Conservation (phyloP, 140 eudicot genomes). For the Stevia rebaudiana region DNA sequence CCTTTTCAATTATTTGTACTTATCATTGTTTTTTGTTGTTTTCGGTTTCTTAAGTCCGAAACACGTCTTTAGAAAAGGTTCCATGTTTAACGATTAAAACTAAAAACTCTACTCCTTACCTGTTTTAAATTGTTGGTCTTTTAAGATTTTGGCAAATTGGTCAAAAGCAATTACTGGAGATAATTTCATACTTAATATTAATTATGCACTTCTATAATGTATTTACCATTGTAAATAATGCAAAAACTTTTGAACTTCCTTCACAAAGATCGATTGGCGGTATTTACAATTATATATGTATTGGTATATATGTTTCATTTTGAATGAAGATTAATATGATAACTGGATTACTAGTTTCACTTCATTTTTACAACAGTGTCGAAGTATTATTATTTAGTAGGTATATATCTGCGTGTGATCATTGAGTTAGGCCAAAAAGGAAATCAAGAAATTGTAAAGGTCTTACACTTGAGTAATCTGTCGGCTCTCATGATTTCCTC, state of each 20-base stretch:
- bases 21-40: background rate
- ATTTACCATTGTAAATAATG: background rate
- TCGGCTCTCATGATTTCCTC: slow-evolving; percentile 91
- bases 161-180: background rate
- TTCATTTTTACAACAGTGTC: background rate
- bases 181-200: background rate
- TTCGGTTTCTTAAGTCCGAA: background rate
- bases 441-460: slow-evolving; percentile 8
- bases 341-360: background rate
- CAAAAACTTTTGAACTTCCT: background rate
- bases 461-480: slow-evolving; percentile 94
- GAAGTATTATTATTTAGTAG: background rate
- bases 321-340: background rate
- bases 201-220: background rate
- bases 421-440: background rate
- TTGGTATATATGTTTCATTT: background rate
- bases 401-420: background rate
- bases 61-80: background rate
- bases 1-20: background rate
- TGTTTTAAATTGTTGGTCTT: background rate
- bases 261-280: background rate
- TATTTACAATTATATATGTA: background rate
- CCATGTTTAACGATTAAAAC: background rate
- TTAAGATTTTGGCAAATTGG: background rate
- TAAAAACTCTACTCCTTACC: background rate